Percentiles rank a stretch among this genome's conserved stretches.
phyloP scores from a whole-genome alignment of 106 monocot genomes.

The Agapanthus africanus region DNA sequence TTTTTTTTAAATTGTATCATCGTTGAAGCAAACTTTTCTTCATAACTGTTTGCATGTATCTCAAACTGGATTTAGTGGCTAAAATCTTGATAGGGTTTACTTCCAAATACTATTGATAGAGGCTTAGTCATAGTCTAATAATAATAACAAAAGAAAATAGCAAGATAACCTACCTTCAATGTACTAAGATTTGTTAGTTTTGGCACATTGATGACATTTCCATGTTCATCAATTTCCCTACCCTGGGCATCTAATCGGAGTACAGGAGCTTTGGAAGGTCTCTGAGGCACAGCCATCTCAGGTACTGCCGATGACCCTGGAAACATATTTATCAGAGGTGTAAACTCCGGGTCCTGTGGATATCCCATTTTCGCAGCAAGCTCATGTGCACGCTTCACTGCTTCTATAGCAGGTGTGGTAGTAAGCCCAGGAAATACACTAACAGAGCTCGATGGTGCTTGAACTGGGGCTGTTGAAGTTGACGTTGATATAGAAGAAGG shows the following conservation, averaged over 20 bases:
- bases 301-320: slow-evolving; percentile 40
- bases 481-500: slow-evolving; percentile 7
- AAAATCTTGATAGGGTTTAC: too few species aligned
- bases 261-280: slow-evolving; percentile 80
- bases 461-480: slow-evolving; percentile 9
- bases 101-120: too few species aligned
- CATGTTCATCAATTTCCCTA: slow-evolving; percentile 93
- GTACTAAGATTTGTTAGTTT: slow-evolving; percentile 82
- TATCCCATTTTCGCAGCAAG: slow-evolving; percentile 90
- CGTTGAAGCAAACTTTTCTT: too few species aligned
- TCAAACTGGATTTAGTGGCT: too few species aligned
- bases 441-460: slow-evolving; percentile 3
- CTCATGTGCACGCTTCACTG: slow-evolving; percentile 91
- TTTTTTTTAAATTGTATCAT: too few species aligned
- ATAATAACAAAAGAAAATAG: not conserved
- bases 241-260: slow-evolving; percentile 90
- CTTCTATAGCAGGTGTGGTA: slow-evolving; percentile 40
- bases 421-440: slow-evolving; percentile 29
- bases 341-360: slow-evolving; percentile 86
- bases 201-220: slow-evolving; percentile 65
- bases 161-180: slow-evolving; percentile 54
- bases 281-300: slow-evolving; percentile 44
- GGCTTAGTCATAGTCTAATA: not conserved
- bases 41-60: too few species aligned
- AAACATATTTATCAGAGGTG: slow-evolving; percentile 95